These are phyloP conservation scores for Aphanocladium album DNA, from an alignment of 2,329 filamentous ascomycete genomes.

Conservation along the genomic window DNA sequence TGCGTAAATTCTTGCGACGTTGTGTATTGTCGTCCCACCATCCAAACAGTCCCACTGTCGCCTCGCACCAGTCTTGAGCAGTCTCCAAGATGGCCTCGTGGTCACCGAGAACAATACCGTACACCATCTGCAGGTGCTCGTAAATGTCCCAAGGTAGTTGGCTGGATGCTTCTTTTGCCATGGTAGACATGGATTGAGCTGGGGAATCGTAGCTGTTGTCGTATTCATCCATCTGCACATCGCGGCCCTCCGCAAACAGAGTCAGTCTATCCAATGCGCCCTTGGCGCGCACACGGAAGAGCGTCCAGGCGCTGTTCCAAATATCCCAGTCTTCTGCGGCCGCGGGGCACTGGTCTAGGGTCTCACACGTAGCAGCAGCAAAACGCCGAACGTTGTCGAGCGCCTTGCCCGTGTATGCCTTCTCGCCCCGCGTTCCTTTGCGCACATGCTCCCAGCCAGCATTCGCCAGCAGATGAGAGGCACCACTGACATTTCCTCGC, in stretches of 20 bases:
- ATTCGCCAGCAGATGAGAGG: constrained; percentile 62
- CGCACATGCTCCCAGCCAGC: constrained; percentile 76
- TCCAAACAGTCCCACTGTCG: constrained; percentile 71
- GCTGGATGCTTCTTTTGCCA: constrained; percentile 74
- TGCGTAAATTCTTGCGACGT: constrained; percentile 35
- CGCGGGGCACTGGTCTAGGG: constrained; percentile 70
- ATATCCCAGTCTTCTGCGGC: constrained; percentile 74
- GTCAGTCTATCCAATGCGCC: constrained; percentile 66
- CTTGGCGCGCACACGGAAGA: constrained; percentile 73
- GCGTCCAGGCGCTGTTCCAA: constrained; percentile 71
- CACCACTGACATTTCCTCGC: constrained; percentile 66
- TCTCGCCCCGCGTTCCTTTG: constrained; percentile 58
- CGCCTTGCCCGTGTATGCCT: constrained; percentile 68
- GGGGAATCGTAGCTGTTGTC: constrained; percentile 30
- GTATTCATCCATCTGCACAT: constrained; percentile 36
- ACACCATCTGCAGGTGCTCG: constrained; percentile 74
- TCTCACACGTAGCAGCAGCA: constrained; percentile 59
- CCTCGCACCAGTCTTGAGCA: constrained; percentile 89
- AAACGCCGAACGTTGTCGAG: constrained; percentile 74
- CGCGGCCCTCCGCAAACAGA: constrained; percentile 72
- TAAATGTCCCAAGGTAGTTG: constrained; percentile 88
- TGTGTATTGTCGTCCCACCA: constrained; percentile 86
- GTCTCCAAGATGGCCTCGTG: constrained; percentile 68
- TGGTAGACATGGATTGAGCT: constrained; percentile 53
- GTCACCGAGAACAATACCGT: constrained; percentile 74